These are phyloP conservation scores for Irpex rosettiformis DNA, from an alignment of 1,284 basidiomycete genomes.

Conservation along the genomic window DNA sequence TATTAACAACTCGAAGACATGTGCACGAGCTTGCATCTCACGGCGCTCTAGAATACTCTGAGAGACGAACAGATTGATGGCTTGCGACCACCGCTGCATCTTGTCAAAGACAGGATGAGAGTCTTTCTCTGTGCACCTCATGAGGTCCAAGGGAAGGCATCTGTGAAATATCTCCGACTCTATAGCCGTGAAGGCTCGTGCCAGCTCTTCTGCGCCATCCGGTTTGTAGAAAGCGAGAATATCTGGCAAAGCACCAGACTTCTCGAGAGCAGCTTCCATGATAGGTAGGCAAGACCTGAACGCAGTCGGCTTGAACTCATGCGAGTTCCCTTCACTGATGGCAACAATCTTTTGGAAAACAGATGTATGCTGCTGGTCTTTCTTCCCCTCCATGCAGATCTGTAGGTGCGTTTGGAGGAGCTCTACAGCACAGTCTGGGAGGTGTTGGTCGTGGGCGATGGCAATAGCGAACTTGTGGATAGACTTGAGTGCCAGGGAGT, in stretches of 20 bases:
- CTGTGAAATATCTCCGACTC: constrained; percentile 22
- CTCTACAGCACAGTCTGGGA: constrained; percentile 9
- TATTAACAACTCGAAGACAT: constrained; percentile 6
- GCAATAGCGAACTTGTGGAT: constrained; percentile 33
- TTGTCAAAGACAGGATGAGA: constrained; percentile 3
- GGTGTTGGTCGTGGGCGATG: constrained; percentile 12
- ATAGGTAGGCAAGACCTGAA: neutral
- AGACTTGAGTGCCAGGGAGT: constrained; percentile 34
- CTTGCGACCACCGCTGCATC: constrained; percentile 15
- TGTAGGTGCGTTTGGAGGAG: neutral
- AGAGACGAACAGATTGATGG: constrained; percentile 14
- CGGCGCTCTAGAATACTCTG: constrained; percentile 1
- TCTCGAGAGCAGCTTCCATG: neutral
- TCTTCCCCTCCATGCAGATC: neutral
- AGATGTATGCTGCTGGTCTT: neutral
- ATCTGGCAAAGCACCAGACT: constrained; percentile 6
- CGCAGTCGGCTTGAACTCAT: neutral
- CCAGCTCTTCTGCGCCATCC: constrained; percentile 20
- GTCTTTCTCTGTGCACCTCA: constrained; percentile 4
- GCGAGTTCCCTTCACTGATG: neutral
- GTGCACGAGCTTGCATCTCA: neutral
- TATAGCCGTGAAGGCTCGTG: constrained; percentile 23
- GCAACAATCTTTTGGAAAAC: neutral
- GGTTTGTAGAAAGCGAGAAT: constrained; percentile 13
- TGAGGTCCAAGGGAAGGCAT: constrained; percentile 16